Conservation (phyloP, 768 basidiomycete genomes). For the Tricholoma sp. region DNA sequence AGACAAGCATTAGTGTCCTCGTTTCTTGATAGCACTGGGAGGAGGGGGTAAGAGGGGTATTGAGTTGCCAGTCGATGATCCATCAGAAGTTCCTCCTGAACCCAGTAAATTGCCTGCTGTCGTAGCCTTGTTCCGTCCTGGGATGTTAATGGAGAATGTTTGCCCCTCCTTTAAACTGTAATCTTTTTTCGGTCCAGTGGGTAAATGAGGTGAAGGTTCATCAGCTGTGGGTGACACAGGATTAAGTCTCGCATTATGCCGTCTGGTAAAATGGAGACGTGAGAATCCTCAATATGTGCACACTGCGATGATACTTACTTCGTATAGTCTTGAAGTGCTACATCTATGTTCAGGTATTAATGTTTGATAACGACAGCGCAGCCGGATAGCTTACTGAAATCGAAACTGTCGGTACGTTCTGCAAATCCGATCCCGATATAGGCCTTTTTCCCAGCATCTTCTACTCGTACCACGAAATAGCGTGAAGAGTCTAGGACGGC, state of each 20-base stretch:
- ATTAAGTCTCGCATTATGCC: constrained; percentile 59
- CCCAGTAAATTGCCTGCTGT: constrained; percentile 35
- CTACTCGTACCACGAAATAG: constrained; percentile 90
- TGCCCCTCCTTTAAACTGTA: constrained; percentile 93
- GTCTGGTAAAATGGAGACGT: constrained; percentile 33
- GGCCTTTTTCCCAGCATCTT: constrained; percentile 82
- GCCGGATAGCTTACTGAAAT: constrained; percentile 67
- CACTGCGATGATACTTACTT: constrained; percentile 43
- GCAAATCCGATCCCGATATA: constrained; percentile 93
- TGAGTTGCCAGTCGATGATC: constrained; percentile 29
- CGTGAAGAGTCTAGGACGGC: constrained; percentile 94
- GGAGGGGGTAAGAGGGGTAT: constrained; percentile 83
- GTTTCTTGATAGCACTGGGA: constrained; percentile 55
- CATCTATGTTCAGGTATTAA: constrained; percentile 41
- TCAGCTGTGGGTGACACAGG: constrained; percentile 38
- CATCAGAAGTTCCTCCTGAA: constrained; percentile 21
- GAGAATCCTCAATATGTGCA: constrained; percentile 1
- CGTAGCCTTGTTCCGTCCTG: constrained; percentile 56
- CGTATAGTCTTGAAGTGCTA: constrained; percentile 80
- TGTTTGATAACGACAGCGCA: constrained; percentile 4
- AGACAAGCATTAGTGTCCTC: constrained; percentile 8
- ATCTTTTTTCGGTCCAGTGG: constrained; percentile 83
- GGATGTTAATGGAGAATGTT: constrained; percentile 88
- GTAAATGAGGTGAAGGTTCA: constrained; percentile 60
- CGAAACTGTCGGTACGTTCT: constrained; percentile 85